phyloP scores from a whole-genome alignment of 768 basidiomycete genomes.

The Psilocybe tampanensis region DNA sequence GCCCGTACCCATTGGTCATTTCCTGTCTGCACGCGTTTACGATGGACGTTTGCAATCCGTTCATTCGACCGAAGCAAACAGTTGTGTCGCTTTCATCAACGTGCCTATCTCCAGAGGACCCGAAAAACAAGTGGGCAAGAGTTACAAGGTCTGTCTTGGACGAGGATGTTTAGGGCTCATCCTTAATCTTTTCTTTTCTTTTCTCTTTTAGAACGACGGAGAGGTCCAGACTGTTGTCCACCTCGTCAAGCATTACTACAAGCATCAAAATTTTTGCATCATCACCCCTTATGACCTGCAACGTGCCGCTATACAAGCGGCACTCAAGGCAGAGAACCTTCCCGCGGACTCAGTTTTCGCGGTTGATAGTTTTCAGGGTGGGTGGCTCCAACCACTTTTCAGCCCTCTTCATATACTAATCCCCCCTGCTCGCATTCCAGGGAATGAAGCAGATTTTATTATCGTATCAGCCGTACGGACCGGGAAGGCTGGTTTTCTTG shows the following conservation, averaged over 20 bases:
- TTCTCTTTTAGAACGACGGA: slow-evolving; percentile 35
- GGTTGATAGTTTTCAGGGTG: slow-evolving; percentile 59
- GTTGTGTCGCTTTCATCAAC: slow-evolving; percentile 49
- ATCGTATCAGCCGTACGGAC: slow-evolving; percentile 56
- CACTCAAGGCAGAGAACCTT: slow-evolving; percentile 33
- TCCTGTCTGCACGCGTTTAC: slow-evolving; percentile 52
- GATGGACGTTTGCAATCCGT: slow-evolving; percentile 36
- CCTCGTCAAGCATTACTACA: slow-evolving; percentile 44
- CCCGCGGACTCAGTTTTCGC: slow-evolving; percentile 50
- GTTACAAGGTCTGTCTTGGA: slow-evolving; percentile 41
- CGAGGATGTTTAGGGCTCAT: not conserved
- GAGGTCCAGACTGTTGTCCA: slow-evolving; percentile 44
- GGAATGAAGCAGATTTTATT: slow-evolving; percentile 54
- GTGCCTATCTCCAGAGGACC: slow-evolving; percentile 28
- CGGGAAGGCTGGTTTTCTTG: slow-evolving; percentile 45
- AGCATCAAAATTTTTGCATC: slow-evolving; percentile 39
- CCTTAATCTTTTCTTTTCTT: not conserved
- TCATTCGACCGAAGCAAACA: slow-evolving; percentile 33
- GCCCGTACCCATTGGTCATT: slow-evolving; percentile 48
- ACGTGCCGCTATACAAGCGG: slow-evolving; percentile 40
- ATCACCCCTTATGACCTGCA: slow-evolving; percentile 62
- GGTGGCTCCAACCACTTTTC: not conserved
- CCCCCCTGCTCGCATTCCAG: slow-evolving; percentile 25
- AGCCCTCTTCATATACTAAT: not conserved
- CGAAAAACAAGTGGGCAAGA: slow-evolving; percentile 40